phyloP scores from a whole-genome alignment of 2,329 filamentous ascomycete species.

The Talaromyces sp. region DNA sequence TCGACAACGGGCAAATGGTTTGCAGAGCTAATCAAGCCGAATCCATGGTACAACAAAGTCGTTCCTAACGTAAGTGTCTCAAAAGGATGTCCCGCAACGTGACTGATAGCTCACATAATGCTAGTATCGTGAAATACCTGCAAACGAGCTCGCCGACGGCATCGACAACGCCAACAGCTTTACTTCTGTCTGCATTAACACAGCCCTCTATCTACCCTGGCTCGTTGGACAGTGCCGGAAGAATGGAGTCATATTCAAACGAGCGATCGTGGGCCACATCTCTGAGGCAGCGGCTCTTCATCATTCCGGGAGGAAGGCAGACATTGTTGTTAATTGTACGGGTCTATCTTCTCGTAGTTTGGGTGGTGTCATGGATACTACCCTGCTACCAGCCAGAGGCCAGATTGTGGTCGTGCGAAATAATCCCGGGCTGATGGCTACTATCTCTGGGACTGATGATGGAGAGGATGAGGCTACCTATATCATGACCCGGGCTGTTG shows the following conservation, averaged over 20 bases:
- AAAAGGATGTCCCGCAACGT: neutral
- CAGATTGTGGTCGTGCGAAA: slow-evolving; percentile 84
- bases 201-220: slow-evolving; percentile 81
- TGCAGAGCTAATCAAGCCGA: slow-evolving; percentile 61
- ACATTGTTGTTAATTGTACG: slow-evolving; percentile 79
- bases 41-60: slow-evolving; percentile 71
- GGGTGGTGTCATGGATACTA: slow-evolving; percentile 74
- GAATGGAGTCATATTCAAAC: slow-evolving; percentile 65
- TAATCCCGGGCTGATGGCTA: slow-evolving; percentile 66
- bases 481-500: slow-evolving; percentile 70
- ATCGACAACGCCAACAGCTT: slow-evolving; percentile 72
- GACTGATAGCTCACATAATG: too few relatives aligned
- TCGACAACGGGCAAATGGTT: slow-evolving; percentile 57
- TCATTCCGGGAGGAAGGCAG: slow-evolving; percentile 47
- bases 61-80: slow-evolving; percentile 59
- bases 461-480: slow-evolving; percentile 67
- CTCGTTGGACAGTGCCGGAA: slow-evolving; percentile 75
- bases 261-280: slow-evolving; percentile 66
- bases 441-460: slow-evolving; percentile 65
- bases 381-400: slow-evolving; percentile 71
- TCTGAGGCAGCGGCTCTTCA: slow-evolving; percentile 60
- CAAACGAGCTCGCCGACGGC: slow-evolving; percentile 57
- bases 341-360: slow-evolving; percentile 72
- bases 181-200: slow-evolving; percentile 88
- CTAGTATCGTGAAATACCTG: slow-evolving; percentile 58